Evolutionary conservation across 139 green algal genomes (phyloP).

Genomic region (Asterochloris sp.): DNA sequence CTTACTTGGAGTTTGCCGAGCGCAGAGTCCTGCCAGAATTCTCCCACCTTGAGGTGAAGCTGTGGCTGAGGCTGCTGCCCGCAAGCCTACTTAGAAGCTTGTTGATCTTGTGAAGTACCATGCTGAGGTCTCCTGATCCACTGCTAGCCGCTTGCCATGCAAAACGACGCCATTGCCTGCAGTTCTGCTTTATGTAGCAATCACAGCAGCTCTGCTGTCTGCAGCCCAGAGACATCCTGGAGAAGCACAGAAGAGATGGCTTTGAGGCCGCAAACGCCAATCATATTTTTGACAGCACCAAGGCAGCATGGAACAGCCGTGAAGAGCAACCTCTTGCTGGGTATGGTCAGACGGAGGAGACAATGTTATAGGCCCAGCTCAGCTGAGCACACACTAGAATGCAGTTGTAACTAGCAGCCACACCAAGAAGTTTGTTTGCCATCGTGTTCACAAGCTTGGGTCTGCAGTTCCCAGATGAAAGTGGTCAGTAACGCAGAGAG

Average conservation of each 20-base stretch:
- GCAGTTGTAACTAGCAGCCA: too few species aligned
- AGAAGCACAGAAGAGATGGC: constrained; percentile 73
- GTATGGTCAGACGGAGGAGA: background rate
- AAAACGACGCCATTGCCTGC: background rate
- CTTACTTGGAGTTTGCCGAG: constrained; percentile 84
- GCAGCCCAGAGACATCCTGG: constrained; percentile 27
- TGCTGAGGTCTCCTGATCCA: background rate
- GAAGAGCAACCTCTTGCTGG: background rate
- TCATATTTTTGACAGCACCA: constrained; percentile 80
- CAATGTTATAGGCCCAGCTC: too few species aligned
- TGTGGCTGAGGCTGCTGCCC: background rate
- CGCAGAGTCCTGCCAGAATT: constrained; percentile 58
- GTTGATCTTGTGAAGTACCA: background rate
- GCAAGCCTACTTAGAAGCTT: background rate
- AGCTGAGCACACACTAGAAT: too few species aligned
- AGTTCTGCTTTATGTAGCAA: background rate
- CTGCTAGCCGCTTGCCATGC: background rate
- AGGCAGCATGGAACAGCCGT: constrained; percentile 5
- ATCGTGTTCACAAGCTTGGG: too few species aligned
- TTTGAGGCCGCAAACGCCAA: constrained; percentile 81
- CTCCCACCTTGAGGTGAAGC: constrained; percentile 18
- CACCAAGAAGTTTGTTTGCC: too few species aligned
- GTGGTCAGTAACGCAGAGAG: too few species aligned
- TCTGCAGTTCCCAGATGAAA: too few species aligned
- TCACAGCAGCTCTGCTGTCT: background rate